Base-by-base conservation (phyloP, 108 stramenopile species). In the Aurantiochytrium sp. region DNA sequence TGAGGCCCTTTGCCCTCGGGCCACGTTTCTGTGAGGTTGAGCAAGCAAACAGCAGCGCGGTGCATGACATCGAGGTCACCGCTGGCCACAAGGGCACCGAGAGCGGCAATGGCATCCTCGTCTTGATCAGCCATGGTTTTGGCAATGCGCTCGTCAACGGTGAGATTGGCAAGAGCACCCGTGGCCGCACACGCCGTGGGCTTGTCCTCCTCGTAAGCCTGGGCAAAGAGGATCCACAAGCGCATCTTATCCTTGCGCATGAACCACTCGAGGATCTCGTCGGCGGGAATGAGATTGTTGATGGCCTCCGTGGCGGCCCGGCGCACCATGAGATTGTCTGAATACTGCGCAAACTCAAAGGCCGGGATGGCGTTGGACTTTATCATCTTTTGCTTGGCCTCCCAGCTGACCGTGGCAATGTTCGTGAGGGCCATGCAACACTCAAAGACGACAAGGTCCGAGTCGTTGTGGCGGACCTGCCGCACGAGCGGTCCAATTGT, bases 291-390 rank as follows among this genome's bases (percentile, higher is more conserved):
- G 92, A 99, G 92, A 92, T 99, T 99, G 90, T 94, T 92, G 92
- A 98, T 60, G 35, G 97, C 96, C 93, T 99, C 98, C 18, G 98
- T 98, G 29, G 97, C 97, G 29, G 99, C 98, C 60, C 95, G 93
- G 53, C 97, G 94, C 10, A 99, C 97, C 96, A 98, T 92, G 47
- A 94, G 94, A 87, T 99, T 96, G 64, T 98, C 97, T 14, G 95
- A 95, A 92, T 97, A 98, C 97, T 96, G 97, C 88, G 96, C 93
- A 91, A 95, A 99, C 69, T 94, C 93, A 55, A 98, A 89, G 12
- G 91, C 83, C 10, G 93, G 71, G 47, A 97, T 94, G 14, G 96
- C 98, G 76, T 95, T 95, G 0, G 94, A 92, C 60, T 89, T 76
- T 14, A 95, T 94, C 51, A 98, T 94, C 44, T 95, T 93, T 71